Conservation (phyloP, 805 yeast species). For the Maudiozyma bulderi region DNA sequence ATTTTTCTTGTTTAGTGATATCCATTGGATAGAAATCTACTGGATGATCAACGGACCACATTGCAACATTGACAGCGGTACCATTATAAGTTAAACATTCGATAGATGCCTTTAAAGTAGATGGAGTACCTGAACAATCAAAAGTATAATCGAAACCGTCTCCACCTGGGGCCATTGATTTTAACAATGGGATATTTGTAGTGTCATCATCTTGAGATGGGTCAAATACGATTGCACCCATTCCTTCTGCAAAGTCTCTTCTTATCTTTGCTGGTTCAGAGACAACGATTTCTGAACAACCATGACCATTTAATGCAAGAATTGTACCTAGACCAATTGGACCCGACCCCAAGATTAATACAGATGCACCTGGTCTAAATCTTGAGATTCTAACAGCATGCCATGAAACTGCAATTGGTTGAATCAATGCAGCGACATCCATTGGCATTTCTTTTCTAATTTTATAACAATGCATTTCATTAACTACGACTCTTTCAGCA, state of each 20-base stretch:
- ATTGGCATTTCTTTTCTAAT: constrained; percentile 37
- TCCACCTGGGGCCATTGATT: constrained; percentile 34
- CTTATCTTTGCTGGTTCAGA: constrained; percentile 46
- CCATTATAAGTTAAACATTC: constrained; percentile 46
- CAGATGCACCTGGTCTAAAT: constrained; percentile 37
- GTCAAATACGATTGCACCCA: constrained; percentile 43
- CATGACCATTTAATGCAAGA: constrained; percentile 47
- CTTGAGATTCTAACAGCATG: constrained; percentile 45
- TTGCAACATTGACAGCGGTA: constrained; percentile 52
- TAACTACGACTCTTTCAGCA: constrained; percentile 39
- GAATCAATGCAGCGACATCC: constrained; percentile 48
- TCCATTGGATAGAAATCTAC: constrained; percentile 46
- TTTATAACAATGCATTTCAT: constrained; percentile 31
- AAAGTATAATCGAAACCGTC: constrained; percentile 42
- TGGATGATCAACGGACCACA: constrained; percentile 45
- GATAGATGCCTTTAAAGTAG: constrained; percentile 43
- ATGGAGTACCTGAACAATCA: constrained; percentile 45
- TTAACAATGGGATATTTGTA: constrained; percentile 30
- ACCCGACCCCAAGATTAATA: constrained; percentile 50
- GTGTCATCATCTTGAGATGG: constrained; percentile 34
- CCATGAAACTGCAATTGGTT: constrained; percentile 50
- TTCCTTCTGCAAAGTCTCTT: constrained; percentile 39
- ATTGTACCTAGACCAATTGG: constrained; percentile 55
- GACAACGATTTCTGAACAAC: constrained; percentile 40
- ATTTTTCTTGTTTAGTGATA: constrained; percentile 45